Evolutionary conservation across 441 rosid genomes (phyloP).

Genomic region (Mallotus repandus): DNA sequence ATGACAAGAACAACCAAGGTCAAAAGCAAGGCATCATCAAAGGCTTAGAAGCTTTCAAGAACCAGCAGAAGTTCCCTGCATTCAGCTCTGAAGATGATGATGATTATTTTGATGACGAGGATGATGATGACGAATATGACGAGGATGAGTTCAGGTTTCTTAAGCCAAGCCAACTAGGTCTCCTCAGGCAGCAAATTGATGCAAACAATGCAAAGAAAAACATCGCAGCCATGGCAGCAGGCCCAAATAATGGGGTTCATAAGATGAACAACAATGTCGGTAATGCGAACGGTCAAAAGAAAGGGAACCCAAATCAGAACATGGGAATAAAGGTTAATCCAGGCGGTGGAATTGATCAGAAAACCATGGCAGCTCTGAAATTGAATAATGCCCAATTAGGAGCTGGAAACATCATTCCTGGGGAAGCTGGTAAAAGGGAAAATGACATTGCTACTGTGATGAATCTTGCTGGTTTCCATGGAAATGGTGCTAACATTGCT

Average conservation of each 20-base stretch:
- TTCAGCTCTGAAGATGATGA: slow-evolving; percentile 48
- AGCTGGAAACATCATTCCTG: slow-evolving; percentile 29
- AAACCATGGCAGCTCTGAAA: slow-evolving; percentile 51
- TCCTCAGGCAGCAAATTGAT: slow-evolving; percentile 43
- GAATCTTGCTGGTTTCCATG: slow-evolving; percentile 48
- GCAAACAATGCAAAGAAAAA: slow-evolving; percentile 47
- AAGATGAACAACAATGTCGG: slow-evolving; percentile 32
- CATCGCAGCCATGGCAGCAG: slow-evolving; percentile 28
- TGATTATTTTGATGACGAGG: slow-evolving; percentile 36
- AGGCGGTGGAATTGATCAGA: slow-evolving; percentile 37
- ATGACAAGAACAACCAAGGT: slow-evolving; percentile 40
- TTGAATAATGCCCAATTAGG: slow-evolving; percentile 38
- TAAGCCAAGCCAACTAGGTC: slow-evolving; percentile 33
- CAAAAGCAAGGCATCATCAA: slow-evolving; percentile 49
- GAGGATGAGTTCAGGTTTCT: slow-evolving; percentile 42
- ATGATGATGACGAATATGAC: slow-evolving; percentile 37
- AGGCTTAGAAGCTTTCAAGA: slow-evolving; percentile 43
- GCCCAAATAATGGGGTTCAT: slow-evolving; percentile 23
- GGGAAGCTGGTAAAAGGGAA: slow-evolving; percentile 32
- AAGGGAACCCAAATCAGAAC: slow-evolving; percentile 57
- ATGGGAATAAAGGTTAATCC: slow-evolving; percentile 34
- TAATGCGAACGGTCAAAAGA: slow-evolving; percentile 46
- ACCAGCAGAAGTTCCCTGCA: slow-evolving; percentile 41
- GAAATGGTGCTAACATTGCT: slow-evolving; percentile 24
- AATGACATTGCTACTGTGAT: slow-evolving; percentile 51